Percentiles rank a stretch among this genome's conserved stretches.
These are phyloP conservation scores for Mycena capillaripes DNA, from an alignment of 768 basidiomycete genomes.

Conservation along the genomic window DNA sequence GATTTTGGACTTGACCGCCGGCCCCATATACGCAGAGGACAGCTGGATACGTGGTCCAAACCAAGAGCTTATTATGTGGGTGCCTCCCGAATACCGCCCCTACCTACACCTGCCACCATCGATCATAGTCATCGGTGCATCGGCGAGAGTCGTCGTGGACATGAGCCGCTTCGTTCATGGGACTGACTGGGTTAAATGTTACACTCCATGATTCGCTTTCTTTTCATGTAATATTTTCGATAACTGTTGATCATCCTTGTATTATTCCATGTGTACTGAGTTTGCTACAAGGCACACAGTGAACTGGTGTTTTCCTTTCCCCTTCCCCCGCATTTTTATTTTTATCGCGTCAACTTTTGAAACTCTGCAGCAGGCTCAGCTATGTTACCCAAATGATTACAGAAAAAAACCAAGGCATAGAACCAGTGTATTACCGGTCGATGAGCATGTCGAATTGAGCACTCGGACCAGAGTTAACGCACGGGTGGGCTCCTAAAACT, in stretches of 20 bases:
- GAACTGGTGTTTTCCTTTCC: neutral
- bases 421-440: too few species aligned
- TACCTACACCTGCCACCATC: neutral
- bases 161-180: neutral
- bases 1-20: neutral
- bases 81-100: neutral
- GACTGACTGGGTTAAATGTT: neutral
- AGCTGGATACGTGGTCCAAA: neutral
- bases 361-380: too few species aligned
- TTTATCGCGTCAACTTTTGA: too few species aligned
- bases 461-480: too few species aligned
- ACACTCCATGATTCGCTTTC: neutral
- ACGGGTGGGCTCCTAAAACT: too few species aligned
- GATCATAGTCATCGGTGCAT: neutral
- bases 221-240: neutral
- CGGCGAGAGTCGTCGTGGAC: neutral
- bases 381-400: too few species aligned
- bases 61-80: neutral
- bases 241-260: neutral
- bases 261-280: neutral
- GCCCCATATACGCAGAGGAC: neutral
- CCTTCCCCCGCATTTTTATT: neutral
- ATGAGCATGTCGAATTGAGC: too few species aligned
- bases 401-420: too few species aligned
- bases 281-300: neutral